Evolutionary conservation across 148 eudicot genomes (phyloP), one percentile per base, ranked within the genome.

Genomic region (Rhododendron griersonianum): DNA sequence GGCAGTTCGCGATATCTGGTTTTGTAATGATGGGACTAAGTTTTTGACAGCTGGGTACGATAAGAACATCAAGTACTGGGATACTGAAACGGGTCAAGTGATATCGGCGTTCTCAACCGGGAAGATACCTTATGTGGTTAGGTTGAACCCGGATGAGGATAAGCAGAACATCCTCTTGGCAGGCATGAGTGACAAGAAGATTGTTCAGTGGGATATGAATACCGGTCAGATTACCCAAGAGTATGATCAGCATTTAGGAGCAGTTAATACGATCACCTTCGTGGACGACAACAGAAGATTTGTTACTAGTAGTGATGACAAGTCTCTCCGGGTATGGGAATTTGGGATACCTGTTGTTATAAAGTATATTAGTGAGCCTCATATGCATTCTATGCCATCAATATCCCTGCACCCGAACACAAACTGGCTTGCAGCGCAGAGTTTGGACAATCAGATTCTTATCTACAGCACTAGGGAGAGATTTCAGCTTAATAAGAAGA

Each of bases 381-480:
- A 96, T 87, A 96, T 96, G 99, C 99, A 96, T 85, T 96, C 99
- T 1, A 96, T 96, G 99, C 98, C 99, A 6, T 89, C 99, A 0
- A 95, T 96, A 81, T 75, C 98, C 33, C 90, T 94, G 81, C 99
- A 96, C 80, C 99, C 98, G 0, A 94, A 96, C 89, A 87, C 90
- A 14, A 96, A 96, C 88, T 96, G 98, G 98, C 88, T 96, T 59
- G 99, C 99, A 21, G 96, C 98, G 2, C 99, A 95, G 90, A 95
- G 99, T 89, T 92, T 96, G 94, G 99, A 96, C 86, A 96, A 96
- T 82, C 99, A 96, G 93, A 96, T 96, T 86, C 91, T 96, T 89
- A 94, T 96, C 7, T 96, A 95, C 89, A 92, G 98, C 85, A 93
- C 98, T 7, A 90, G 96, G 90, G 99, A 96, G 78, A 87, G 96